Evolutionary conservation across 148 eudicot species (phyloP).

Genomic region (Fagopyrum homotropicum): DNA sequence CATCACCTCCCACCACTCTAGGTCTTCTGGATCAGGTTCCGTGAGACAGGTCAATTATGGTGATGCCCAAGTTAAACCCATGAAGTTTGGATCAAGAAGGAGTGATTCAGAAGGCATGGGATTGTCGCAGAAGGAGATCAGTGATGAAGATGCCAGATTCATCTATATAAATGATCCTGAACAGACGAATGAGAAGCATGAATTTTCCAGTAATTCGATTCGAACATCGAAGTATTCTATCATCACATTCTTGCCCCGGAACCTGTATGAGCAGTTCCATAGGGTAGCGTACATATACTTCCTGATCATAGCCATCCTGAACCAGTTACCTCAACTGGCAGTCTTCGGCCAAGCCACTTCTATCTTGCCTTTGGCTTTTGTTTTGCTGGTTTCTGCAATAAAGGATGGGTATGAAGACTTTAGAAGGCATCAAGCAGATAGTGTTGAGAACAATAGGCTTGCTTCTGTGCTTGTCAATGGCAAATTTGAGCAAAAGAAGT

Average conservation of each 20-base stretch:
- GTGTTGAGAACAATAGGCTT: slow-evolving; percentile 76
- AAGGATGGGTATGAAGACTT: slow-evolving; percentile 99
- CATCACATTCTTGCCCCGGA: slow-evolving; percentile 83
- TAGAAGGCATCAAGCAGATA: slow-evolving; percentile 90
- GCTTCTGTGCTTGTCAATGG: slow-evolving; percentile 56
- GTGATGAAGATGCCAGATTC: slow-evolving; percentile 78
- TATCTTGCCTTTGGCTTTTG: slow-evolving; percentile 88
- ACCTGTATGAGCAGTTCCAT: slow-evolving; percentile 87
- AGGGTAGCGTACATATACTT: slow-evolving; percentile 92
- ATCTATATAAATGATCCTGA: slow-evolving; percentile 61
- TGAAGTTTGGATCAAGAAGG: slow-evolving; percentile 64
- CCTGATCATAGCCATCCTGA: slow-evolving; percentile 78
- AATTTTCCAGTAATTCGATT: slow-evolving; percentile 70
- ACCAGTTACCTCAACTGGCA: slow-evolving; percentile 96
- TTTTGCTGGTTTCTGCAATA: slow-evolving; percentile 79
- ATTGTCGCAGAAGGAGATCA: slow-evolving; percentile 71
- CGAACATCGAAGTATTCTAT: slow-evolving; percentile 83
- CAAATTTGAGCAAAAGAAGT: slow-evolving; percentile 57
- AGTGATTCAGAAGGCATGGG: slow-evolving; percentile 62
- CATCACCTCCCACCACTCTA: slow-evolving; percentile 38
- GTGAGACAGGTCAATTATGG: slow-evolving; percentile 49
- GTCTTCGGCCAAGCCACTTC: slow-evolving; percentile 93
- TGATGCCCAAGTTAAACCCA: slow-evolving; percentile 44
- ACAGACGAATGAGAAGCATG: slow-evolving; percentile 65
- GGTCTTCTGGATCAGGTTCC: slow-evolving; percentile 40